Evolutionary conservation across 2,329 filamentous ascomycete genomes (phyloP).

Genomic region (Paecilomyces variotii): DNA sequence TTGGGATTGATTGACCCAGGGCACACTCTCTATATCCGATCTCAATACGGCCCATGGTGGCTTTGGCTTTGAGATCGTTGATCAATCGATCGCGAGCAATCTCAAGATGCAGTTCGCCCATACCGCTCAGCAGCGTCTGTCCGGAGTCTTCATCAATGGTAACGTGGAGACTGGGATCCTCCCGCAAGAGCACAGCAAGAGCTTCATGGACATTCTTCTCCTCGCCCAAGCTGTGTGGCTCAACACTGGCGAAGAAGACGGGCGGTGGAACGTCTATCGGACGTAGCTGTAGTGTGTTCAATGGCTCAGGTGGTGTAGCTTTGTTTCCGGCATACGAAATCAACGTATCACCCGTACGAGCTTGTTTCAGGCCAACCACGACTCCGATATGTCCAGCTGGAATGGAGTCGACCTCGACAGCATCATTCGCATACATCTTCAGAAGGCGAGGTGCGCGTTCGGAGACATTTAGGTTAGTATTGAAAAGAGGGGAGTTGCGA

Average conservation of each 20-base stretch:
- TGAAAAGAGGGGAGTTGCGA: conserved; percentile 70
- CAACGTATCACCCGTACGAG: conserved; percentile 89
- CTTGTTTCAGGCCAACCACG: conserved; percentile 78
- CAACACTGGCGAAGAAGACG: conserved; percentile 93
- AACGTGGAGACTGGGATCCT: conserved; percentile 87
- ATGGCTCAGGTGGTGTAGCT: conserved; percentile 56
- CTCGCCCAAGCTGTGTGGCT: conserved; percentile 68
- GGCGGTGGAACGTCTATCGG: conserved; percentile 86
- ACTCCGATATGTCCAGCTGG: conserved; percentile 87
- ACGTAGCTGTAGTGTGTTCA: conserved; percentile 71
- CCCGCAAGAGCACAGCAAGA: conserved; percentile 69
- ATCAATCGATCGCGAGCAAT: conserved; percentile 83
- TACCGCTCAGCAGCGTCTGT: conserved; percentile 86
- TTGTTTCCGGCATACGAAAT: conserved; percentile 62
- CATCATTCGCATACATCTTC: conserved; percentile 83
- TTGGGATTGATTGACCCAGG: conserved; percentile 47
- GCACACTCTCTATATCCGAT: conserved; percentile 91
- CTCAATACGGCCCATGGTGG: conserved; percentile 77
- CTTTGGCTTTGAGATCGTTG: conserved; percentile 81
- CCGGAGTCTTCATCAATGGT: conserved; percentile 81
- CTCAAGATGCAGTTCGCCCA: conserved; percentile 93
- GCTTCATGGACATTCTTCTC: conserved; percentile 72
- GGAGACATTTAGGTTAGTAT: conserved; percentile 71
- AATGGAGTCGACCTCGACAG: conserved; percentile 74
- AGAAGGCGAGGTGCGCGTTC: conserved; percentile 75